These are phyloP conservation scores for Cladosporium sp. DNA, from an alignment of 2,329 filamentous ascomycete genomes.

Conservation along the genomic window DNA sequence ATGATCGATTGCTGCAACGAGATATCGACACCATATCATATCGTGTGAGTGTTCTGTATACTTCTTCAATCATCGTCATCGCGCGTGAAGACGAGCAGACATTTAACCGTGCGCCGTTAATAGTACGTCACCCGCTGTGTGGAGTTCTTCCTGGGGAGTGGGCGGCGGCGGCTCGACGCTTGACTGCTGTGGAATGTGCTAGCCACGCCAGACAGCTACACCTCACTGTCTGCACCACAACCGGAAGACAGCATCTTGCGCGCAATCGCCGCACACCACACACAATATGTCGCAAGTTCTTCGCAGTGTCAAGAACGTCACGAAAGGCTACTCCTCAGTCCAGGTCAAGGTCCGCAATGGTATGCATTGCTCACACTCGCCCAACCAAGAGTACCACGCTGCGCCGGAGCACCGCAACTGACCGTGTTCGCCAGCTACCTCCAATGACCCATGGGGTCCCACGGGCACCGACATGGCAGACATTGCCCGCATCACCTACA, in stretches of 20 bases:
- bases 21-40: background rate
- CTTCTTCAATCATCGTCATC: background rate
- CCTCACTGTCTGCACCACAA: background rate
- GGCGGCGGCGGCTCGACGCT: background rate
- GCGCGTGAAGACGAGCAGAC: background rate
- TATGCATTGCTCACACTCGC: constrained; percentile 42
- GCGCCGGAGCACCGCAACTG: constrained; percentile 25
- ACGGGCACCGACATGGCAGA: constrained; percentile 98
- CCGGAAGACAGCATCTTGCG: background rate
- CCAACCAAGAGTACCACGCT: background rate
- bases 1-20: background rate
- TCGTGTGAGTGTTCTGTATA: background rate
- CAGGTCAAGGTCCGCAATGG: constrained; percentile 99
- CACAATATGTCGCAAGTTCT: constrained; percentile 86
- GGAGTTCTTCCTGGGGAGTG: background rate
- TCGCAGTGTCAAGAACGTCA: constrained; percentile 97
- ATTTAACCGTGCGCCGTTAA: background rate
- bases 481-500: constrained; percentile 96
- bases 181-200: no score
- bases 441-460: constrained; percentile 97
- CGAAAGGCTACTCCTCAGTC: constrained; percentile 93
- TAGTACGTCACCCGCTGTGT: background rate
- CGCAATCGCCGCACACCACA: constrained; percentile 1
- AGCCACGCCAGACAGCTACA: background rate
- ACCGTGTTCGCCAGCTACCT: constrained; percentile 65